phyloP scores from a whole-genome alignment of 805 yeast genomes.

The Saturnispora kantuleensis region DNA sequence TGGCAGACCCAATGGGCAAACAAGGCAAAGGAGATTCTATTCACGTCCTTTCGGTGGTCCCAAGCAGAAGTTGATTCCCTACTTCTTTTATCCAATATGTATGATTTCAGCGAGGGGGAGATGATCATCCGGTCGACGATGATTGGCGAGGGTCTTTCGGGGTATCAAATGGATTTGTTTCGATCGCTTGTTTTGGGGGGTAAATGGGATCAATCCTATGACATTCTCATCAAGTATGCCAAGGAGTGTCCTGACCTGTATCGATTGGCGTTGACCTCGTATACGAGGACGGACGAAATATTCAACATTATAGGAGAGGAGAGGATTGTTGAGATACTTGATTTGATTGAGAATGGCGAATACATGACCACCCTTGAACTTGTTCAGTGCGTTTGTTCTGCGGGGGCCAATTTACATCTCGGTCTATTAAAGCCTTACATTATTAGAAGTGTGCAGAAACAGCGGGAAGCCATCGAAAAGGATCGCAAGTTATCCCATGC shows the following conservation, averaged over 20 bases:
- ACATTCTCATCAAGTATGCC: slow-evolving; percentile 51
- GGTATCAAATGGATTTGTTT: slow-evolving; percentile 51
- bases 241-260: slow-evolving; percentile 54
- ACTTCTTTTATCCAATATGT: slow-evolving; percentile 46
- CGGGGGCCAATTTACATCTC: slow-evolving; percentile 36
- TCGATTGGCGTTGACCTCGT: slow-evolving; percentile 52
- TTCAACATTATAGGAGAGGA: slow-evolving; percentile 44
- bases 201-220: slow-evolving; percentile 47
- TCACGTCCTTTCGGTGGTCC: slow-evolving; percentile 30
- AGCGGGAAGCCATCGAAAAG: slow-evolving; percentile 56
- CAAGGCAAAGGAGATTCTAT: slow-evolving; percentile 50
- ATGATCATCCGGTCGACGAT: slow-evolving; percentile 23
- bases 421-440: slow-evolving; percentile 67
- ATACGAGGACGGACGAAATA: slow-evolving; percentile 45
- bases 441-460: slow-evolving; percentile 47
- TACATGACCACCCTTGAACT: slow-evolving; percentile 69
- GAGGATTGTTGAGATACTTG: slow-evolving; percentile 38
- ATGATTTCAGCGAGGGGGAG: slow-evolving; percentile 44
- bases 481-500: slow-evolving; percentile 57
- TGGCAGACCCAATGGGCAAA: slow-evolving; percentile 46
- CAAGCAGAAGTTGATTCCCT: slow-evolving; percentile 48
- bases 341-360: slow-evolving; percentile 40
- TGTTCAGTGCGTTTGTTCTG: slow-evolving; percentile 24
- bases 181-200: slow-evolving; percentile 51
- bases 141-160: slow-evolving; percentile 7